Evolutionary conservation across 352 stramenopile genomes (phyloP), one percentile per base, ranked within the genome.

Genomic region (Phytophthora tubulina): DNA sequence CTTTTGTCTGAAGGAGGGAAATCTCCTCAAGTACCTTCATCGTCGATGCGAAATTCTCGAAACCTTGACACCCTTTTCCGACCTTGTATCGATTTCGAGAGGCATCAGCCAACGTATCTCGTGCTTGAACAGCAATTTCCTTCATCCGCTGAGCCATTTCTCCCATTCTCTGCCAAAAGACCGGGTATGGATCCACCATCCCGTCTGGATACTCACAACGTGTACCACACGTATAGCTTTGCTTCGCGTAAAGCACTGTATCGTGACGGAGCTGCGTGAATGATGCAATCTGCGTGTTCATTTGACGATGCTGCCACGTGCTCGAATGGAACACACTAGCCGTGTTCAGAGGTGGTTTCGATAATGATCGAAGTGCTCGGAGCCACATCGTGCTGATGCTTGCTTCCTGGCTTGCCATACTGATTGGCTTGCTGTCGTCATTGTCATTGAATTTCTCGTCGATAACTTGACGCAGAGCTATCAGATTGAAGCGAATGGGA

Each of bases 251-350:
- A 11, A 75, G 66, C 36, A 69, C 59, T 9, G 71, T 58, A 10
- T 72, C 71, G 39, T 78, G 66, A 17, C 60, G 66, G 30, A 78
- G 45, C 39, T 75, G 66, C 1, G 66, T 63, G 27, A 75, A 75
- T 4, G 66, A 75, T 0, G 54, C 66, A 3, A 78, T 32, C 30
- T 75, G 71, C 31, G 50, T 66, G 21, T 73, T 73, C 63, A 73
- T 77, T 50, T 63, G 53, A 4, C 58, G 63, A 2, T 39, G 31
- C n/a, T 66, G 51, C 63, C 70, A 77, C 9, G 27, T 11, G 3
- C 48, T 48, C 21, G 70, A 67, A 33, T 73, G 59, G 31, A 72
- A 75, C 7, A 30, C 39, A 2, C 9, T 14, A 7, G 59, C 45
- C 3, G 30, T 1, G 31, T 74, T 73, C 4, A 48, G 39, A 46